A percentile compares a stretch with the other conserved stretches of the same genome.
Conservation (phyloP, 1,284 basidiomycete genomes). For the Ganoderma sinense region DNA sequence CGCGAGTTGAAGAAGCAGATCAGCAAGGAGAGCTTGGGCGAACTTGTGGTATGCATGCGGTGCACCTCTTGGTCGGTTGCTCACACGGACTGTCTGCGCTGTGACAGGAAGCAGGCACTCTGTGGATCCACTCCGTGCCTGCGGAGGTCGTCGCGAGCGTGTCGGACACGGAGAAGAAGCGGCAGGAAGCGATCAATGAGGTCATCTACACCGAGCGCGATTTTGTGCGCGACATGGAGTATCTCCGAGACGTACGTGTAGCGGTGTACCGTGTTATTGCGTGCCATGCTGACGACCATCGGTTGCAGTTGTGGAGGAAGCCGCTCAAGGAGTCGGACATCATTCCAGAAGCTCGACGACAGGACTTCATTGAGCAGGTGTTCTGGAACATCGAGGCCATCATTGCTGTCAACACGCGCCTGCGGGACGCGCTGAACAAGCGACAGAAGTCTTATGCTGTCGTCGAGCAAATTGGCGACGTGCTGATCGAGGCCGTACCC, state of each 20-base stretch:
- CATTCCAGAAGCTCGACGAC: slow-evolving; percentile 80
- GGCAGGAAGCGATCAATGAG: slow-evolving; percentile 99
- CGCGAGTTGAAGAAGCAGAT: slow-evolving; percentile 86
- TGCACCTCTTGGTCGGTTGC: slow-evolving; percentile 1
- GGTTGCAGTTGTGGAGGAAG: slow-evolving; percentile 85
- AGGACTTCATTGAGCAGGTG: slow-evolving; percentile 92
- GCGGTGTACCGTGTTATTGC: slow-evolving; percentile 10
- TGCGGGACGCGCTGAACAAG: slow-evolving; percentile 94
- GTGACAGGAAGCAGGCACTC: slow-evolving; percentile 83
- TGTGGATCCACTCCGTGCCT: slow-evolving; percentile 98
- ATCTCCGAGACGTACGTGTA: slow-evolving; percentile 87
- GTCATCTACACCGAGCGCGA: slow-evolving; percentile 98
- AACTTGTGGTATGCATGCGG: slow-evolving; percentile 65
- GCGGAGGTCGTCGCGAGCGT: slow-evolving; percentile 94
- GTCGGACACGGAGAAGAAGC: slow-evolving; percentile 91
- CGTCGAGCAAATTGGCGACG: slow-evolving; percentile 92
- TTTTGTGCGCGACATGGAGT: slow-evolving; percentile 98
- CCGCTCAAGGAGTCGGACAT: slow-evolving; percentile 82
- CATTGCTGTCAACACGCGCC: slow-evolving; percentile 87
- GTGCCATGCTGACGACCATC: slow-evolving; percentile 1
- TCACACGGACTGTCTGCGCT: background rate
- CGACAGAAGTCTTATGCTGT: slow-evolving; percentile 95
- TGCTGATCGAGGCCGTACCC: slow-evolving; percentile 89
- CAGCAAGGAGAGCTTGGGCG: slow-evolving; percentile 84
- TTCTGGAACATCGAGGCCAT: slow-evolving; percentile 99